phyloP scores from a whole-genome alignment of 305 asterid genomes.

The Stenogyne calaminthoides region DNA sequence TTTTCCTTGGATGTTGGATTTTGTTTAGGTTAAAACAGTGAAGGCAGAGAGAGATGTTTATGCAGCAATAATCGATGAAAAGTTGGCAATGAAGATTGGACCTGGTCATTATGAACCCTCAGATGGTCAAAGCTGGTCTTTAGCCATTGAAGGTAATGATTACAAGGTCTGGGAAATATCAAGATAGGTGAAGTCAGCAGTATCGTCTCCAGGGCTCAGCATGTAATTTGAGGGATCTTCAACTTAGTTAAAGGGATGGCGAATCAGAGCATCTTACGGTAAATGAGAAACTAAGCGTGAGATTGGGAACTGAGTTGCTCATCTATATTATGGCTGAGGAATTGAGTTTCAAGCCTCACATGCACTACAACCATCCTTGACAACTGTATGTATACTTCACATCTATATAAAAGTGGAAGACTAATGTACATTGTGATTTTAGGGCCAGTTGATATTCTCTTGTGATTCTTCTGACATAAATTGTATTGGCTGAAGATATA shows the following conservation, averaged over 20 bases:
- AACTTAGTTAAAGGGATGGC: background rate
- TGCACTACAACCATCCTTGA: background rate
- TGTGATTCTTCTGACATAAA: slow-evolving; percentile 1
- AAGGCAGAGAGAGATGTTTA: slow-evolving; percentile 93
- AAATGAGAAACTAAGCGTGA: background rate
- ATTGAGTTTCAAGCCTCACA: slow-evolving; percentile 14
- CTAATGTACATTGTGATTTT: background rate
- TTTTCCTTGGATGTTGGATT: slow-evolving; percentile 8
- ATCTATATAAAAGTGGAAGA: background rate
- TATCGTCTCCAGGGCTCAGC: no score
- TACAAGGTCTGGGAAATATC: slow-evolving; percentile 88
- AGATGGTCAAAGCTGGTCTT: slow-evolving; percentile 60
- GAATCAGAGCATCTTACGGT: background rate
- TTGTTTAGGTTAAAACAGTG: slow-evolving; percentile 59
- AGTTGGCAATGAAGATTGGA: slow-evolving; percentile 92
- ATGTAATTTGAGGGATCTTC: background rate
- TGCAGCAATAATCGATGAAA: slow-evolving; percentile 81
- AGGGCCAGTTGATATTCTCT: slow-evolving; percentile 15
- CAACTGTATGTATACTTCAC: slow-evolving; percentile 18
- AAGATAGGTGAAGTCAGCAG: background rate
- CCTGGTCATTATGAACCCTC: slow-evolving; percentile 91
- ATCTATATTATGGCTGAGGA: background rate
- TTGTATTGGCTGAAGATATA: slow-evolving; percentile 7
- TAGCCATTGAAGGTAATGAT: slow-evolving; percentile 71
- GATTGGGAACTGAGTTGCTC: background rate